phyloP scores from a whole-genome alignment of 2,329 filamentous ascomycete species.

The Cladophialophora immunda region DNA sequence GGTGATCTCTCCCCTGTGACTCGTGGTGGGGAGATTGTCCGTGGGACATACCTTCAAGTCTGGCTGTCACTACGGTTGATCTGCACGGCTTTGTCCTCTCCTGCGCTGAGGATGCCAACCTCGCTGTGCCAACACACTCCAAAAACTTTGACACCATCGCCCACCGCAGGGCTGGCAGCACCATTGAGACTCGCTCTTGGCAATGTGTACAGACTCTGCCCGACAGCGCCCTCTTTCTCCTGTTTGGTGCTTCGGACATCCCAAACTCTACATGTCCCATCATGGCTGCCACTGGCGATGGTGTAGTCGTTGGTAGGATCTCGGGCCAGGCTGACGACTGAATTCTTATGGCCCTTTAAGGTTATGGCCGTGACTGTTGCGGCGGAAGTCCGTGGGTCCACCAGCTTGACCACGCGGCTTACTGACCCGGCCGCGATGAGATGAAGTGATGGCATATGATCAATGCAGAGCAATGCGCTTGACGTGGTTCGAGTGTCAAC shows the following conservation, averaged over 20 bases:
- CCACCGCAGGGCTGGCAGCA: slow-evolving; percentile 71
- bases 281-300: slow-evolving; percentile 88
- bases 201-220: slow-evolving; percentile 79
- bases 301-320: slow-evolving; percentile 77
- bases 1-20: slow-evolving; percentile 1
- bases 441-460: slow-evolving; percentile 72
- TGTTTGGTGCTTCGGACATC: slow-evolving; percentile 77
- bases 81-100: slow-evolving; percentile 94
- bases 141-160: slow-evolving; percentile 90
- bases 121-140: slow-evolving; percentile 84
- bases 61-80: slow-evolving; percentile 68
- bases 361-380: slow-evolving; percentile 84
- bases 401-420: slow-evolving; percentile 86
- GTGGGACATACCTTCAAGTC: slow-evolving; percentile 21
- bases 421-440: slow-evolving; percentile 79
- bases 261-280: slow-evolving; percentile 93
- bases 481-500: slow-evolving; percentile 86
- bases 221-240: slow-evolving; percentile 67
- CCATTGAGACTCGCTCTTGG: slow-evolving; percentile 75
- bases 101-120: slow-evolving; percentile 88
- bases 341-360: slow-evolving; percentile 87
- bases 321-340: slow-evolving; percentile 66
- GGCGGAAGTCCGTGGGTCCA: slow-evolving; percentile 85
- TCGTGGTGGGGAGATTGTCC: background rate
- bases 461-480: slow-evolving; percentile 81